Evolutionary conservation across 345 rosid species (phyloP).

Genomic region (Brassica cretica): DNA sequence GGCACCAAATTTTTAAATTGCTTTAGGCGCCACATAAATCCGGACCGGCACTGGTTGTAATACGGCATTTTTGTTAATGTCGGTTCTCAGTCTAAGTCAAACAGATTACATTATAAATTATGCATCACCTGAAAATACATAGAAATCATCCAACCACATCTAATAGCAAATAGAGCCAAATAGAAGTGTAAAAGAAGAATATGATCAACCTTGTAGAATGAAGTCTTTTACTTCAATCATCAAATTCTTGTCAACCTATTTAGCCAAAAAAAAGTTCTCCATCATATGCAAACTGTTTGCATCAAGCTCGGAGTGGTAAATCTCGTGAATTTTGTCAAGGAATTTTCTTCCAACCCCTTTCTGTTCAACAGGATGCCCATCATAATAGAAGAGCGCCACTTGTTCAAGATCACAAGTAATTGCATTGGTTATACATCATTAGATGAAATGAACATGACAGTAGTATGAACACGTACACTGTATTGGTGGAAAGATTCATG

Average conservation of each 20-base stretch:
- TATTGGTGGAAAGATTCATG: constrained; percentile 70
- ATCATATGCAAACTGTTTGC: constrained; percentile 83
- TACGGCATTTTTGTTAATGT: too few relatives aligned
- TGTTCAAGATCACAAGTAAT: constrained; percentile 24
- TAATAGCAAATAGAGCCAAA: too few relatives aligned
- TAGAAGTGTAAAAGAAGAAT: too few relatives aligned
- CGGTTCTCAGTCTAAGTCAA: too few relatives aligned
- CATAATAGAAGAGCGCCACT: constrained; percentile 75
- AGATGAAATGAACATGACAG: background rate
- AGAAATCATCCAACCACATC: too few relatives aligned
- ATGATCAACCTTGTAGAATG: too few relatives aligned
- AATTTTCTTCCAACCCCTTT: constrained; percentile 81
- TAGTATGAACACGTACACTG: constrained; percentile 50
- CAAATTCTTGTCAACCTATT: too few relatives aligned
- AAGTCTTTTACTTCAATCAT: too few relatives aligned
- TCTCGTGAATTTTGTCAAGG: constrained; percentile 69
- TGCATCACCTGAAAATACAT: too few relatives aligned
- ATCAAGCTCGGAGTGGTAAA: constrained; percentile 58
- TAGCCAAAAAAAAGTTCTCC: constrained; percentile 46
- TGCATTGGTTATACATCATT: background rate
- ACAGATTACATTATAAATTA: too few relatives aligned
- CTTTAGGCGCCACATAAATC: too few relatives aligned
- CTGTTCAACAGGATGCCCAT: constrained; percentile 77
- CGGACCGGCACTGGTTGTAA: constrained; percentile 12
- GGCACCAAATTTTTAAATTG: too few relatives aligned